These are phyloP conservation scores for Paraconiothyrium brasiliense DNA, from an alignment of 2,329 filamentous ascomycete species.

Conservation along the genomic window DNA sequence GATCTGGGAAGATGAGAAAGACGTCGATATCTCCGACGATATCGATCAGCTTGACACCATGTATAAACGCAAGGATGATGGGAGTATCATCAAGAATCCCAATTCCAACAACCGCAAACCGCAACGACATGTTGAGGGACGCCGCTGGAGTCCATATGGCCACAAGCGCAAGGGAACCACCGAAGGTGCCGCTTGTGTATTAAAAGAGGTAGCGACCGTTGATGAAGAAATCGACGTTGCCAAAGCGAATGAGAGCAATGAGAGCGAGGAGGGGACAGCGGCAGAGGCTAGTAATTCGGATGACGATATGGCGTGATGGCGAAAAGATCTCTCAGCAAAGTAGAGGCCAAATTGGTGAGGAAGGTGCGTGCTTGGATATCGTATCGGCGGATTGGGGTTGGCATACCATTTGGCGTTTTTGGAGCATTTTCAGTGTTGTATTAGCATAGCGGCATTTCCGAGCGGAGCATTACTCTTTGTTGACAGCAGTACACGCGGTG, in stretches of 20 bases:
- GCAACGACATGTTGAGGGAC: conserved; percentile 32
- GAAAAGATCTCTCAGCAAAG: too few species aligned
- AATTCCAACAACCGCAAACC: conserved; percentile 45
- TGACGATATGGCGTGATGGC: conserved; percentile 8
- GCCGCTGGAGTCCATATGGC: conserved; percentile 47
- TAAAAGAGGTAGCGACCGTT: conserved; percentile 24
- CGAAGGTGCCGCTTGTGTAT: conserved; percentile 33
- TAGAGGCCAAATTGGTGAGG: background rate
- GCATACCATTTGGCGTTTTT: conserved; percentile 12
- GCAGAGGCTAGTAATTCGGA: conserved; percentile 7
- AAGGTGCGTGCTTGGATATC: background rate
- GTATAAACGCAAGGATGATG: conserved; percentile 50
- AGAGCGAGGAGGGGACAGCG: conserved; percentile 13
- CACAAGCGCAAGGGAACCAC: conserved; percentile 37
- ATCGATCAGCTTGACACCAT: conserved; percentile 47
- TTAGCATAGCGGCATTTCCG: conserved; percentile 3
- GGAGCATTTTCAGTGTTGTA: conserved; percentile 14
- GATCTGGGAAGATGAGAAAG: conserved; percentile 53
- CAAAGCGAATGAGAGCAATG: conserved; percentile 14
- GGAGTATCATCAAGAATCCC: conserved; percentile 49
- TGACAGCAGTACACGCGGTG: background rate
- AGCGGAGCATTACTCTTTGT: background rate
- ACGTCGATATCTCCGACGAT: conserved; percentile 50
- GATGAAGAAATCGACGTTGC: background rate
- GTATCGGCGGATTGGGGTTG: background rate